These are phyloP conservation scores for Fragaria nilgerrensis DNA, from an alignment of 306 rosid genomes.

Conservation along the genomic window DNA sequence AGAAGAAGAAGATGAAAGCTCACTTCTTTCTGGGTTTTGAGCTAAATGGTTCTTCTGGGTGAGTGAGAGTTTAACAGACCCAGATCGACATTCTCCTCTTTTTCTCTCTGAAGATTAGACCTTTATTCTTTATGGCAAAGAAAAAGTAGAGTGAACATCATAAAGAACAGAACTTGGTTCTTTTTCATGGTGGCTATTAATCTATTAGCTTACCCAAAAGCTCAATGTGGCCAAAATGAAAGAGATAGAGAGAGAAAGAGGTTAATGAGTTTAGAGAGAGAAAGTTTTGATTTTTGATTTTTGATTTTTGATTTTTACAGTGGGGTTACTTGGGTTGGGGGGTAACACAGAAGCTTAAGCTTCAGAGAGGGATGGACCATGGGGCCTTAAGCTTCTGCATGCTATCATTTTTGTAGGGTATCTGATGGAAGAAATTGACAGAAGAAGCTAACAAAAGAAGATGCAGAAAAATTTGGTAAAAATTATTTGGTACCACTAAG, in stretches of 20 bases:
- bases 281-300: not conserved
- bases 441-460: not conserved
- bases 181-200: conserved; percentile 17
- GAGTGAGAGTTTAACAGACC: not conserved
- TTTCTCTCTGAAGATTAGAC: conserved; percentile 31
- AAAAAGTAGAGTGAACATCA: conserved; percentile 26
- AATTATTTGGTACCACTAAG: conserved; percentile 15
- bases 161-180: conserved; percentile 21
- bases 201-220: conserved; percentile 9
- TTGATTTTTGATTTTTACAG: conserved; percentile 15
- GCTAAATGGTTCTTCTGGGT: not conserved
- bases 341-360: not conserved
- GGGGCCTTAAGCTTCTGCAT: not conserved
- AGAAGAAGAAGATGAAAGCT: too few relatives aligned
- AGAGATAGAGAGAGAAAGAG: conserved; percentile 12
- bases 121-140: conserved; percentile 26
- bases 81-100: conserved; percentile 42
- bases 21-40: not conserved
- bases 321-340: conserved; percentile 11
- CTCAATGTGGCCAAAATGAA: not conserved
- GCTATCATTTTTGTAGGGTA: conserved; percentile 19
- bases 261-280: too few relatives aligned
- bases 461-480: not conserved
- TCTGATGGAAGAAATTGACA: conserved; percentile 5
- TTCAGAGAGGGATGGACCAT: conserved; percentile 6